phyloP scores from a whole-genome alignment of 495 filamentous ascomycete species.

The Penicillium bialowiezense region DNA sequence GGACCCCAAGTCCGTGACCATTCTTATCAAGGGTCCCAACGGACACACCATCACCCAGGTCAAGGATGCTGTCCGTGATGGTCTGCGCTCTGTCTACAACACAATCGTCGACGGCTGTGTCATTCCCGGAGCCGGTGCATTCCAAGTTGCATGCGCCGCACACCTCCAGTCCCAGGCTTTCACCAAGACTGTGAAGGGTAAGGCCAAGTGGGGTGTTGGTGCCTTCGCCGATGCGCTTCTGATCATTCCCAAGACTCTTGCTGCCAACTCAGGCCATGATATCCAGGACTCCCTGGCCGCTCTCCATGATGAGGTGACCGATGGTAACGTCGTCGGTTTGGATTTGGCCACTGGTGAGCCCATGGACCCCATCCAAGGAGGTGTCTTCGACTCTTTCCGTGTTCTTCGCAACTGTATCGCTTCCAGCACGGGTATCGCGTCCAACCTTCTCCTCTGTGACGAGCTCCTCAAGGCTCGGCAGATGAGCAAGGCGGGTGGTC shows the following conservation, averaged over 20 bases:
- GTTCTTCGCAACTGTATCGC: conserved; percentile 91
- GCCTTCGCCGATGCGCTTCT: conserved; percentile 94
- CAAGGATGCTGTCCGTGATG: conserved; percentile 95
- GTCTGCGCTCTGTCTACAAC: conserved; percentile 93
- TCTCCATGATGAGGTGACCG: conserved; percentile 78
- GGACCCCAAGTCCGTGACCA: conserved; percentile 96
- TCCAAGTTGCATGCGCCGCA: conserved; percentile 91
- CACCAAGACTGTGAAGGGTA: conserved; percentile 87
- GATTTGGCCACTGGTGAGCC: conserved; percentile 82
- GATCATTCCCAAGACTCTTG: conserved; percentile 94
- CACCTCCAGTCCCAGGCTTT: conserved; percentile 83
- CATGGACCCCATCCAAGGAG: conserved; percentile 92
- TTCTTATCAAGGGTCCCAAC: conserved; percentile 97
- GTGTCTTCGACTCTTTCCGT: conserved; percentile 94
- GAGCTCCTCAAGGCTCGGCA: conserved; percentile 97
- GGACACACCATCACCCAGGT: conserved; percentile 94
- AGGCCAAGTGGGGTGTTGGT: conserved; percentile 90
- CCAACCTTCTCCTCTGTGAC: conserved; percentile 92
- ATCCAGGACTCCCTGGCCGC: conserved; percentile 87
- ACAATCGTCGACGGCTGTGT: conserved; percentile 97
- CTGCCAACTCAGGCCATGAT: conserved; percentile 93
- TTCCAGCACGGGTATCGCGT: conserved; percentile 90
- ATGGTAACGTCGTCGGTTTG: conserved; percentile 84
- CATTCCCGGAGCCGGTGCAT: conserved; percentile 91
- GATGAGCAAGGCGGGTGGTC: conserved; percentile 61